phyloP scores from a whole-genome alignment of 2,329 filamentous ascomycete genomes.

The Cladosporium sp. region DNA sequence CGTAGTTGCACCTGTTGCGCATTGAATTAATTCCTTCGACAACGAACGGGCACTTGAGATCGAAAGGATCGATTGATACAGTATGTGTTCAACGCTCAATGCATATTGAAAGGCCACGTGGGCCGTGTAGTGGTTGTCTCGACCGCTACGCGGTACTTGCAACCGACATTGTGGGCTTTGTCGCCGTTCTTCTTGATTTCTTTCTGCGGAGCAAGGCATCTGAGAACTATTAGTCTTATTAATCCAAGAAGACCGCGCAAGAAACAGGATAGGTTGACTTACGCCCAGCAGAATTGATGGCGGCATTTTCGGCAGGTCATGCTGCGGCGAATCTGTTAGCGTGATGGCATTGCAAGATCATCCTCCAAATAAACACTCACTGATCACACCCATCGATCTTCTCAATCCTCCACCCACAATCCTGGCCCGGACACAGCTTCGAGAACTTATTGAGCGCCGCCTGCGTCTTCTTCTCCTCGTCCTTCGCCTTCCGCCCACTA shows the following conservation, averaged over 20 bases:
- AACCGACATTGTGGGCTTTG: not conserved
- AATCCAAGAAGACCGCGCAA: no score
- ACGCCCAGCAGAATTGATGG: slow-evolving; percentile 38
- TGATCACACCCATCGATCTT: slow-evolving; percentile 39
- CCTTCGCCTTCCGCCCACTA: slow-evolving; percentile 17
- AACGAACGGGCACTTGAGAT: no score
- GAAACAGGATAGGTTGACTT: not conserved
- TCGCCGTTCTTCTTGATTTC: not conserved
- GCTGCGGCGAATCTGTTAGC: not conserved
- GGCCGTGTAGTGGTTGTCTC: not conserved
- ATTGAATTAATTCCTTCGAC: no score
- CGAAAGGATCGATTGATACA: no score
- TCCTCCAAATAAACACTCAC: slow-evolving; percentile 16
- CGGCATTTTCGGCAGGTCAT: slow-evolving; percentile 33
- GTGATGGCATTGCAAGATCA: no score
- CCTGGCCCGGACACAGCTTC: slow-evolving; percentile 33
- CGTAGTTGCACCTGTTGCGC: no score
- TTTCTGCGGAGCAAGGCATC: not conserved
- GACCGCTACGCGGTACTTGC: not conserved
- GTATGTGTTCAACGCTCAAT: not conserved
- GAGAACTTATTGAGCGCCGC: slow-evolving; percentile 27
- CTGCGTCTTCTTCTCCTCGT: slow-evolving; percentile 23
- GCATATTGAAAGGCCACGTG: not conserved
- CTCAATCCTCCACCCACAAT: slow-evolving; percentile 35
- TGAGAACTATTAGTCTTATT: not conserved